Evolutionary conservation across 768 basidiomycete genomes (phyloP).

Genomic region (Galerina marginata): DNA sequence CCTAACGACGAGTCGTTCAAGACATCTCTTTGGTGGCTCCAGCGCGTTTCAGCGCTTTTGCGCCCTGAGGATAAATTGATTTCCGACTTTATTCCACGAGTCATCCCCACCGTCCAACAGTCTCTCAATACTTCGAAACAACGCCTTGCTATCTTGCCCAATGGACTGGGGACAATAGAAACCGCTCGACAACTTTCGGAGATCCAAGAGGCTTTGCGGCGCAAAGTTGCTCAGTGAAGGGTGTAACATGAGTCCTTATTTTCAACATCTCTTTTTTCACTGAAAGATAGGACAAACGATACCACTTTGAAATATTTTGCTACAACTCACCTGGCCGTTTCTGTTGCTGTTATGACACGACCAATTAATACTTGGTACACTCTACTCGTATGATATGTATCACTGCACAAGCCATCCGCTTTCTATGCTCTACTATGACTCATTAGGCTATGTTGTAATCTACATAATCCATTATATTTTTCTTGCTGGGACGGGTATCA

Average conservation of each 20-base stretch:
- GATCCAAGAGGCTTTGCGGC: slow-evolving; percentile 72
- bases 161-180: slow-evolving; percentile 69
- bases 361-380: neutral
- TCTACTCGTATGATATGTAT: neutral
- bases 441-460: slow-evolving; percentile 10
- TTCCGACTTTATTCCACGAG: slow-evolving; percentile 80
- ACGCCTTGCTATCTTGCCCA: slow-evolving; percentile 78
- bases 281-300: neutral
- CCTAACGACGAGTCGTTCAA: slow-evolving; percentile 85
- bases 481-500: neutral
- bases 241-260: slow-evolving; percentile 1
- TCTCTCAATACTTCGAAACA: slow-evolving; percentile 82
- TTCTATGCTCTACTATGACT: neutral
- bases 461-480: neutral
- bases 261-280: neutral
- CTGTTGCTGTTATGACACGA: neutral
- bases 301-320: neutral
- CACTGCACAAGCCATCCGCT: neutral
- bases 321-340: neutral
- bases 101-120: slow-evolving; percentile 78
- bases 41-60: slow-evolving; percentile 71
- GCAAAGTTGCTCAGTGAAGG: slow-evolving; percentile 41
- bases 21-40: slow-evolving; percentile 85
- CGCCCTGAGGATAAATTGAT: slow-evolving; percentile 85
- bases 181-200: slow-evolving; percentile 74